Percentiles rank a stretch among this genome's conserved stretches.
Evolutionary conservation across 2,329 filamentous ascomycete genomes (phyloP).

Genomic region (Penicillium freii): DNA sequence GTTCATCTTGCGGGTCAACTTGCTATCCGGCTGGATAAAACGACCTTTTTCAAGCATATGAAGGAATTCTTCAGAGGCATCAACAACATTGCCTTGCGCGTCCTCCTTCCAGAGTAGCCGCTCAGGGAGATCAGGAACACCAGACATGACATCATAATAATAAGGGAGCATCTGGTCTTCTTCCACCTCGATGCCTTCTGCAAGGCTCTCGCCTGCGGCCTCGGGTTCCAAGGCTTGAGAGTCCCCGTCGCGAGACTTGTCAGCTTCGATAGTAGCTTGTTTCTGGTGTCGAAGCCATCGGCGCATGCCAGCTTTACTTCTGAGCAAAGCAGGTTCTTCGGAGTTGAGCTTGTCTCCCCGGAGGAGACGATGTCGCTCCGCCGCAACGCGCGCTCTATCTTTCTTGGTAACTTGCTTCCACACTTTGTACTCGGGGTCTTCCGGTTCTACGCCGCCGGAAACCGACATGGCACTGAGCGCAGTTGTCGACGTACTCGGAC

Average conservation of each 20-base stretch:
- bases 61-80: conserved; percentile 81
- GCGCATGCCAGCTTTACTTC: conserved; percentile 85
- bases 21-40: conserved; percentile 73
- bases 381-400: conserved; percentile 80
- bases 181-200: conserved; percentile 91
- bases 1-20: conserved; percentile 76
- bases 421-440: conserved; percentile 88
- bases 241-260: conserved; percentile 45
- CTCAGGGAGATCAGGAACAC: conserved; percentile 77
- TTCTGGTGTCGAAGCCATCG: conserved; percentile 79
- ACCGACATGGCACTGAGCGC: conserved; percentile 64
- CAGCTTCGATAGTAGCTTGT: conserved; percentile 59
- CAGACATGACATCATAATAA: conserved; percentile 86
- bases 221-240: conserved; percentile 49
- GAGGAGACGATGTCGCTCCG: conserved; percentile 83
- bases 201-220: conserved; percentile 70
- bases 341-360: conserved; percentile 77
- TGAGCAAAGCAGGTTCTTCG: conserved; percentile 82
- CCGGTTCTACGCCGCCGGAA: conserved; percentile 79
- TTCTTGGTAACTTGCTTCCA: conserved; percentile 99
- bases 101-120: conserved; percentile 87
- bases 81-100: conserved; percentile 80
- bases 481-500: conserved; percentile 62
- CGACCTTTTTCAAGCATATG: conserved; percentile 70
- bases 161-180: conserved; percentile 83